Evolutionary conservation across 768 basidiomycete genomes (phyloP).

Genomic region (Boletus coccyginus): DNA sequence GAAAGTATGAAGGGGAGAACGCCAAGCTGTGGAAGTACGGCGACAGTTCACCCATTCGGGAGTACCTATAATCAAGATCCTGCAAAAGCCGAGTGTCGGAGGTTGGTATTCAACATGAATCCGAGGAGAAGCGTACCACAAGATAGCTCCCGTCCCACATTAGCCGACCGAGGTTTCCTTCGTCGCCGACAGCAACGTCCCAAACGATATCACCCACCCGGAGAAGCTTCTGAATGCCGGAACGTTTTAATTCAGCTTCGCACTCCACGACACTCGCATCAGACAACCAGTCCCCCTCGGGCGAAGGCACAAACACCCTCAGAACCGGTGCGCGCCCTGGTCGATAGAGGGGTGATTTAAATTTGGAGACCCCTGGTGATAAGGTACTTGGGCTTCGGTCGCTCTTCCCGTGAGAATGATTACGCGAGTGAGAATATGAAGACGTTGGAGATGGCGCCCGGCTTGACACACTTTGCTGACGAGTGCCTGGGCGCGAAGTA

Average conservation of each 20-base stretch:
- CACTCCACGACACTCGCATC: conserved; percentile 80
- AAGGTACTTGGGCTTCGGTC: conserved; percentile 22
- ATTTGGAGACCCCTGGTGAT: conserved; percentile 28
- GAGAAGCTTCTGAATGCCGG: conserved; percentile 51
- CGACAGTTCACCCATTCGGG: conserved; percentile 71
- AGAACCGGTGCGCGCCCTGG: conserved; percentile 71
- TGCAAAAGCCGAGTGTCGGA: conserved; percentile 29
- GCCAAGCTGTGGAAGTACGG: conserved; percentile 77
- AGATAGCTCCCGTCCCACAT: conserved; percentile 90
- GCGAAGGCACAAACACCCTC: conserved; percentile 81
- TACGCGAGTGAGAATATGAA: conserved; percentile 34
- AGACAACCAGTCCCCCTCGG: conserved; percentile 83
- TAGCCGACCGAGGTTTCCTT: conserved; percentile 79
- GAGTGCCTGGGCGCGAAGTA: conserved; percentile 16
- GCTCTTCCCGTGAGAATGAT: conserved; percentile 39
- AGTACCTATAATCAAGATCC: conserved; percentile 87
- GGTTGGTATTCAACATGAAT: not conserved
- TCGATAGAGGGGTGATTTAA: conserved; percentile 71
- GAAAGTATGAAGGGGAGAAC: conserved; percentile 87
- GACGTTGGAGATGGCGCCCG: conserved; percentile 65
- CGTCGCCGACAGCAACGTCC: conserved; percentile 84
- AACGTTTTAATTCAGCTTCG: conserved; percentile 70
- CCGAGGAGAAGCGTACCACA: conserved; percentile 52
- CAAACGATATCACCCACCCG: conserved; percentile 81
- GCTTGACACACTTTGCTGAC: conserved; percentile 48